Conservation (phyloP, 495 filamentous ascomycete genomes). For the Trichodelitschia bisporula region DNA sequence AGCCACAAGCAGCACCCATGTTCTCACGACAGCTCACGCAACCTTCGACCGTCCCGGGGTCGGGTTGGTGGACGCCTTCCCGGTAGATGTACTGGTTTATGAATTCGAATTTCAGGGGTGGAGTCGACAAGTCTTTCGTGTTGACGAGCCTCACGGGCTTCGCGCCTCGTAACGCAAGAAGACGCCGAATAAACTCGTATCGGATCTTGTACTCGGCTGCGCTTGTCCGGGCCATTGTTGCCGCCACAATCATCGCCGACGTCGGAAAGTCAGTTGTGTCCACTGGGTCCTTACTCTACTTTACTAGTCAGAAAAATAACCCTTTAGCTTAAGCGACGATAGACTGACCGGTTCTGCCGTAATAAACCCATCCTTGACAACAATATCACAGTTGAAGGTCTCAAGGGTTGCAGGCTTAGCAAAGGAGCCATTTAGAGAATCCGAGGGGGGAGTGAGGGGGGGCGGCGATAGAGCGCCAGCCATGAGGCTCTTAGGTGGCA, state of each 20-base stretch:
- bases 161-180: too few species aligned
- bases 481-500: too few species aligned
- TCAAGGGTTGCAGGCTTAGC: too few species aligned
- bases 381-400: too few species aligned
- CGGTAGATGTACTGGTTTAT: slow-evolving; percentile 11
- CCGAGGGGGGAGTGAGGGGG: too few species aligned
- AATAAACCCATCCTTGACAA: too few species aligned
- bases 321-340: too few species aligned
- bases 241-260: slow-evolving; percentile 8
- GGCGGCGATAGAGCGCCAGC: too few species aligned
- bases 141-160: slow-evolving; percentile 10
- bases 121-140: slow-evolving; percentile 10
- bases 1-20: slow-evolving; percentile 17
- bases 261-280: slow-evolving; percentile 11
- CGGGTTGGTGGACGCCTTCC: slow-evolving; percentile 12
- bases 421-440: too few species aligned
- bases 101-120: slow-evolving; percentile 16
- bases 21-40: slow-evolving; percentile 14
- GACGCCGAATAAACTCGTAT: slow-evolving; percentile 9
- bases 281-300: slow-evolving; percentile 2
- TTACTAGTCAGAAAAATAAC: neutral
- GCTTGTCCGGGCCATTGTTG: slow-evolving; percentile 3
- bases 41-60: slow-evolving; percentile 10
- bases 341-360: too few species aligned
- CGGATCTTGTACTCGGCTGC: slow-evolving; percentile 10